Evolutionary conservation across 2,329 filamentous ascomycete species (phyloP).

Genomic region (Macrophomina tecta): DNA sequence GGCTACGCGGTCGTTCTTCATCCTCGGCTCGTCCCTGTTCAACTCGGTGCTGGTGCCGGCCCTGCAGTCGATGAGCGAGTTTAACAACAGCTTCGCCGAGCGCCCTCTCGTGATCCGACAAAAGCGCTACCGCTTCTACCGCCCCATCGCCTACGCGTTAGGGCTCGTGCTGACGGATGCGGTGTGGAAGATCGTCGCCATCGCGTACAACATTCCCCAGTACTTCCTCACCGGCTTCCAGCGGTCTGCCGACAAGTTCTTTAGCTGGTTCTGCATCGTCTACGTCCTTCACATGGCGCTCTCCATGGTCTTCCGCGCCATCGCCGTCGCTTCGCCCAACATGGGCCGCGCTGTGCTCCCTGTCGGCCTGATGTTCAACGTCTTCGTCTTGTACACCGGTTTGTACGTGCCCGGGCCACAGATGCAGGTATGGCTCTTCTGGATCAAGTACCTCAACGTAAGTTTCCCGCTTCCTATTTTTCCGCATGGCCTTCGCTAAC

Average conservation of each 20-base stretch:
- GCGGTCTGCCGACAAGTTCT: constrained; percentile 9
- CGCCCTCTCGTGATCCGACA: neutral
- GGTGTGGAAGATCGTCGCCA: constrained; percentile 1
- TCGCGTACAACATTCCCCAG: constrained; percentile 1
- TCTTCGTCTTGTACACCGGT: constrained; percentile 10
- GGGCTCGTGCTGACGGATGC: neutral
- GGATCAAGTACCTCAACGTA: neutral
- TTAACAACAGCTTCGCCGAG: neutral
- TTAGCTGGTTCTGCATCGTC: constrained; percentile 8
- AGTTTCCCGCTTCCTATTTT: neutral
- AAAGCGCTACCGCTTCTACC: constrained; percentile 2
- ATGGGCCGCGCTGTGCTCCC: neutral
- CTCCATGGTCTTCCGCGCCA: constrained; percentile 26
- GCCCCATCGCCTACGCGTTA: neutral
- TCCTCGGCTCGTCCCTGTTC: constrained; percentile 1
- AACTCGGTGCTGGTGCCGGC: neutral
- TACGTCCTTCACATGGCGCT: constrained; percentile 6
- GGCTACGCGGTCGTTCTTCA: neutral
- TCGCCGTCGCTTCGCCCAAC: constrained; percentile 15
- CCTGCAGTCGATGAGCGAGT: constrained; percentile 8
- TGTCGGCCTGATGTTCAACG: constrained; percentile 1
- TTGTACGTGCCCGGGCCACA: neutral
- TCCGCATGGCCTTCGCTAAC: no score
- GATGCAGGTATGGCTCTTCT: constrained; percentile 5
- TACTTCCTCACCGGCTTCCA: constrained; percentile 4